Conservation (phyloP, 2,329 filamentous ascomycete genomes). For the Aspergillus sojae region DNA sequence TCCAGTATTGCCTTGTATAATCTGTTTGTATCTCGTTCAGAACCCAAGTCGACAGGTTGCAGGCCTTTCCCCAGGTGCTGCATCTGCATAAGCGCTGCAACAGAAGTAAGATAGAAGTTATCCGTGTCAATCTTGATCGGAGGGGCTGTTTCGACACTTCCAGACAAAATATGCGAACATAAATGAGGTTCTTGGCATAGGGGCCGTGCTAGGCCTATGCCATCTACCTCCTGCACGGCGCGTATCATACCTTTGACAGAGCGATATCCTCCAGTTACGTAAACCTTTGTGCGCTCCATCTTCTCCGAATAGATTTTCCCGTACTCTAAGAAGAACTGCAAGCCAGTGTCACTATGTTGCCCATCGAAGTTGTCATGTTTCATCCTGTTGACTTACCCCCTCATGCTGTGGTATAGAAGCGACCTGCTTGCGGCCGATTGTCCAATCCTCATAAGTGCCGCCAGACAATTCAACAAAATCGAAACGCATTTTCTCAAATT, state of each 20-base stretch:
- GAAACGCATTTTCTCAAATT: neutral
- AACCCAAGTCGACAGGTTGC: neutral
- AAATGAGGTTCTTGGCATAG: neutral
- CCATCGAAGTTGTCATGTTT: neutral
- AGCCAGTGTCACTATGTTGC: neutral
- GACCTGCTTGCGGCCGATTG: neutral
- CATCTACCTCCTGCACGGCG: neutral
- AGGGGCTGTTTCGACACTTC: neutral
- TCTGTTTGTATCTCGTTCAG: neutral
- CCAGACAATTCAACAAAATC: neutral
- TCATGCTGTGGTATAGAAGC: neutral
- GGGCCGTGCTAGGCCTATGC: neutral
- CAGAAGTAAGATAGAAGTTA: neutral
- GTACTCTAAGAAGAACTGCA: neutral
- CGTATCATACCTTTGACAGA: neutral
- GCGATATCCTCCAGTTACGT: neutral
- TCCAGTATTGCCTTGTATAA: neutral
- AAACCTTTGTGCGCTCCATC: neutral
- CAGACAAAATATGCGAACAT: neutral
- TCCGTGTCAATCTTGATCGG: neutral
- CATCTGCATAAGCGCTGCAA: neutral
- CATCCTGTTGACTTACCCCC: neutral
- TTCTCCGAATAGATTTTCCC: neutral
- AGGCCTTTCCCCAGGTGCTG: neutral
- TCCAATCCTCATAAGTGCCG: neutral